Percentiles rank a stretch among this genome's conserved stretches.
These are phyloP conservation scores for Sporothrix globosa DNA, from an alignment of 2,329 filamentous ascomycete species.

Conservation along the genomic window DNA sequence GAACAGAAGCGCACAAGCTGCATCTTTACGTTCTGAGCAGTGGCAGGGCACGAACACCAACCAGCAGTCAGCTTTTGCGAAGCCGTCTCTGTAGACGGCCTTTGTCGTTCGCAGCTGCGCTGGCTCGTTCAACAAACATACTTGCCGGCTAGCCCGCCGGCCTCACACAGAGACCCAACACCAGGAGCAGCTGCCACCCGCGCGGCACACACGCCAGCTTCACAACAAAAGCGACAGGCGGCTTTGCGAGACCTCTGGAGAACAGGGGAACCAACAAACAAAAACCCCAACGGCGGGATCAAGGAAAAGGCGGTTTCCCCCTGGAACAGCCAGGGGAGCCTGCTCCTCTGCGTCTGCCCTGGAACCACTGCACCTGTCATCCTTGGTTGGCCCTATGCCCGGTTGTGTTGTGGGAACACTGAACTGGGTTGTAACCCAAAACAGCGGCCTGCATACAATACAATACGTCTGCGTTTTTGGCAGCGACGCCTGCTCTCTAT, in stretches of 20 bases:
- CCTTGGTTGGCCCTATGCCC: conserved; percentile 32
- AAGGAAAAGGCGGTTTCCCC: conserved; percentile 1
- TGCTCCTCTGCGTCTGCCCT: conserved; percentile 28
- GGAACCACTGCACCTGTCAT: conserved; percentile 28
- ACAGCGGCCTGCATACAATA: conserved; percentile 34
- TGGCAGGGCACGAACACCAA: background rate
- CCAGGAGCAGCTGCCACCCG: background rate
- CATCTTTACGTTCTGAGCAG: background rate
- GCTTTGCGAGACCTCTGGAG: background rate
- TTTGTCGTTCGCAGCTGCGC: conserved; percentile 5
- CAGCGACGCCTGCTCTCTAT: background rate
- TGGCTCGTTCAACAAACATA: background rate
- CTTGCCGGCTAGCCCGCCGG: background rate
- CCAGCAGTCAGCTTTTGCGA: background rate
- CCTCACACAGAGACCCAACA: background rate
- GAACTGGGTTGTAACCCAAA: conserved; percentile 35
- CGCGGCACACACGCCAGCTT: background rate
- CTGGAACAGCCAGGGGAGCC: conserved; percentile 33
- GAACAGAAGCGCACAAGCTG: background rate
- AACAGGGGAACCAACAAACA: background rate
- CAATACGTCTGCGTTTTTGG: conserved; percentile 29
- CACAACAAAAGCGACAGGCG: background rate
- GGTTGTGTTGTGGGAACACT: conserved; percentile 33
- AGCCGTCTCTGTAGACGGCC: background rate
- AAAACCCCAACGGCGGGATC: background rate